A percentile compares a stretch with the other conserved stretches of the same genome.
Evolutionary conservation across 2,329 filamentous ascomycete species (phyloP).

Genomic region (Ophiostoma populinum): DNA sequence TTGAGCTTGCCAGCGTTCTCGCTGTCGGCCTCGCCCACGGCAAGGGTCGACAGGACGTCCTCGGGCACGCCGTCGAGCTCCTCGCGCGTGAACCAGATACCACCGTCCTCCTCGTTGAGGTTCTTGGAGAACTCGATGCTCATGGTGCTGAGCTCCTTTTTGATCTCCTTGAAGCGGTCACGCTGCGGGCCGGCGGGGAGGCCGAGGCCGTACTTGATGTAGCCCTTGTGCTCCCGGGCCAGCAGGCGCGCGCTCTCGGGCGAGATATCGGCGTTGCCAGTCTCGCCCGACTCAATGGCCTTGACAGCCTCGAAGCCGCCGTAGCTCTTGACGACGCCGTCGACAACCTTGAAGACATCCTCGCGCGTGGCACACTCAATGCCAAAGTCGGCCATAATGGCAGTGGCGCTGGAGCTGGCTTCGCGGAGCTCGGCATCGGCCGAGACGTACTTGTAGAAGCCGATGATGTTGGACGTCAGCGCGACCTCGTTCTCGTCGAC

Average conservation of each 20-base stretch:
- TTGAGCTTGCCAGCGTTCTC: constrained; percentile 53
- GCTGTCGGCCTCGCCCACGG: constrained; percentile 55
- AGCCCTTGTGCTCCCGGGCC: constrained; percentile 62
- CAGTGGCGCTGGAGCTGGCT: constrained; percentile 60
- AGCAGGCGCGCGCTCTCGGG: constrained; percentile 54
- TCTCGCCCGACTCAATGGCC: too few relatives aligned
- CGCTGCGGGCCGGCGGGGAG: constrained; percentile 52
- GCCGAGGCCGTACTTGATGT: constrained; percentile 58
- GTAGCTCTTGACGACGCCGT: constrained; percentile 35
- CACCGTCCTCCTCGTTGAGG: constrained; percentile 68
- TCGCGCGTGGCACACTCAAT: constrained; percentile 71
- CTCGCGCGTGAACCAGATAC: constrained; percentile 57
- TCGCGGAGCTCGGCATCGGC: constrained; percentile 50
- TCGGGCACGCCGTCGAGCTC: constrained; percentile 60
- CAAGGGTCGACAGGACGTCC: constrained; percentile 47
- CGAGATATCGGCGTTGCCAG: too few relatives aligned
- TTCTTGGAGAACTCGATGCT: constrained; percentile 64
- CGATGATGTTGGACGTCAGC: constrained; percentile 46
- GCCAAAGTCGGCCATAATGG: constrained; percentile 56
- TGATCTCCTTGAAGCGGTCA: constrained; percentile 74
- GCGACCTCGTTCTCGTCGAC: constrained; percentile 50
- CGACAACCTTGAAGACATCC: constrained; percentile 55
- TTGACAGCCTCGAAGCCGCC: constrained; percentile 28
- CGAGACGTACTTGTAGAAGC: constrained; percentile 69
- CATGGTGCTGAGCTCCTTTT: constrained; percentile 60